Base-by-base conservation (phyloP, 495 filamentous ascomycete genomes). In the Aspergillus ellipticus region DNA sequence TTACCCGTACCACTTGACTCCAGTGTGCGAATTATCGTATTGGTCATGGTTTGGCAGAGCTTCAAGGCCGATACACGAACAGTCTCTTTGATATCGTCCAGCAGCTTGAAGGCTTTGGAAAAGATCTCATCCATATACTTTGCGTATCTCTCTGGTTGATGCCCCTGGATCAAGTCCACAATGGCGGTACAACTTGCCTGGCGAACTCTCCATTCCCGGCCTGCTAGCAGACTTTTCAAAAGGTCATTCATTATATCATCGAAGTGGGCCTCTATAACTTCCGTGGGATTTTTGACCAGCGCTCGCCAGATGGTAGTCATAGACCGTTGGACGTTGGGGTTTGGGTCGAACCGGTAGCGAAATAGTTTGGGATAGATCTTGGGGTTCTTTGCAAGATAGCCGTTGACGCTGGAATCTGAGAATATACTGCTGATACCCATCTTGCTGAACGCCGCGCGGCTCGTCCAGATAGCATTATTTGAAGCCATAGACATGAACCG, bases 241-340 rank as follows among this genome's bases (percentile, higher is more conserved):
- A 96, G 75, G 65, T 96, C 91, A 17, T 83, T 73, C 76, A 97
- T 88, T 58, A 98, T 96, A 15, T 80, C 76, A 54, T 95, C 88
- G 60, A 96, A 96, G 66, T 95, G 75, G 7, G 73, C 73, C 59
- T 90, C 84, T 48, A 96, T 77, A 17, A 88, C 87, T 7, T 80
- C 78, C 2, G 81, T 83, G 9, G 88, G 79, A 55, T 96, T 90
- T 66, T 91, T 94, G 53, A 97, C 90, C 29, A 97, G 68, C 0
- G 93, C 86, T 62, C 87, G 89, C 94, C 94, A 97, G 59, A 98
- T 98, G 53, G 93, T 89, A 56, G 94, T 91, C 94, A 98, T 98
- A 4, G 92, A 92, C 42, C 85, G 84, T 64, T 89, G 89, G 19
- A 97, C 94, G 66, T 90, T 92, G 4, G 86, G 82, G 65, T 96